These are phyloP conservation scores for Lentinula raphanica DNA, from an alignment of 768 basidiomycete genomes.

Conservation along the genomic window DNA sequence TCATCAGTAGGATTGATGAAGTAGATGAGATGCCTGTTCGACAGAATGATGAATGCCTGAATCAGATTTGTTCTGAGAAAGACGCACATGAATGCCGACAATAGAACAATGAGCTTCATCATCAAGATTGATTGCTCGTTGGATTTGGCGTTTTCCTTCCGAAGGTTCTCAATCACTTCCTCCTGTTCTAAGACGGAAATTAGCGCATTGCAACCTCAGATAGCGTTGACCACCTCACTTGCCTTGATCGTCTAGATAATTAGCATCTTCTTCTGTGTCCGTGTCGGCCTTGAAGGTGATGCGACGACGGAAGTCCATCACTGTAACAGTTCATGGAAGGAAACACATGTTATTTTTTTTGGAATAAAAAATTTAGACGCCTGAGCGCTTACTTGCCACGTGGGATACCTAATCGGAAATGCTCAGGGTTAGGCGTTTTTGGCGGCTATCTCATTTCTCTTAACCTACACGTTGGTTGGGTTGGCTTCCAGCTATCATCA, in stretches of 20 bases:
- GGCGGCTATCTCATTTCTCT: background rate
- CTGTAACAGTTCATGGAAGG: background rate
- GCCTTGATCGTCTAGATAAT: conserved; percentile 52
- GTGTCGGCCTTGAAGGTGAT: conserved; percentile 37
- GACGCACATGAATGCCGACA: conserved; percentile 43
- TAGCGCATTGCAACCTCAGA: too few species aligned
- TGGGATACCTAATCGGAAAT: background rate
- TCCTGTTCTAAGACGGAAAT: conserved; percentile 54
- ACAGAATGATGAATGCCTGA: background rate
- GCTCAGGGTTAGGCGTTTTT: background rate
- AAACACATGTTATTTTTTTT: too few species aligned
- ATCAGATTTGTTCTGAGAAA: background rate
- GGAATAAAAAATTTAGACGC: too few species aligned
- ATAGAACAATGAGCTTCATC: conserved; percentile 37
- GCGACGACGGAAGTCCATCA: conserved; percentile 40
- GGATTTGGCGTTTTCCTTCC: conserved; percentile 35
- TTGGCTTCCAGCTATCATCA: background rate
- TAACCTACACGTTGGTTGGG: background rate
- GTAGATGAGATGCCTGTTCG: conserved; percentile 50
- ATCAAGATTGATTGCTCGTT: conserved; percentile 36
- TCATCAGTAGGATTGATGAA: conserved; percentile 32
- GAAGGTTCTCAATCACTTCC: conserved; percentile 46
- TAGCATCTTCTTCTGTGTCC: conserved; percentile 21
- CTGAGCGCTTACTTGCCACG: background rate
- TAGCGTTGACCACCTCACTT: too few species aligned